phyloP scores from a whole-genome alignment of 345 rosid species.

The Eutrema heterophyllum region DNA sequence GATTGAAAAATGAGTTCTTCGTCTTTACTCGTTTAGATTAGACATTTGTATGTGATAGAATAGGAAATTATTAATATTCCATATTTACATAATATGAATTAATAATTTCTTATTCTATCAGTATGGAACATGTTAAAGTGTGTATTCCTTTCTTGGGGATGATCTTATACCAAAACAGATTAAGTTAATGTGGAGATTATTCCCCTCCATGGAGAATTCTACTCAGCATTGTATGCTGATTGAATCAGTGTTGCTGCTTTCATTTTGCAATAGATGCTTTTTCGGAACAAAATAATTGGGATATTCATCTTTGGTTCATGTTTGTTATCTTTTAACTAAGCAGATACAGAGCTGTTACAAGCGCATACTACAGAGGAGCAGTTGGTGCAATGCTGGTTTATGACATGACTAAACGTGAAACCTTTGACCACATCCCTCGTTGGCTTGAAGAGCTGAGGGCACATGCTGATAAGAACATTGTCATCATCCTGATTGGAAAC shows the following conservation, averaged over 20 bases:
- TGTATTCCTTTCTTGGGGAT: background rate
- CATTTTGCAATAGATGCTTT: too few species aligned
- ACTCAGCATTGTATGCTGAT: too few species aligned
- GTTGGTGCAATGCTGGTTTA: slow-evolving; percentile 90
- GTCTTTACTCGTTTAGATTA: background rate
- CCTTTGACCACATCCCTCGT: slow-evolving; percentile 80
- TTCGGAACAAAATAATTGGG: too few species aligned
- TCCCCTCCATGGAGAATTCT: background rate
- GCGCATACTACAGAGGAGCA: slow-evolving; percentile 84
- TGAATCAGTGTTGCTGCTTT: too few species aligned
- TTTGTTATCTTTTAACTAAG: background rate
- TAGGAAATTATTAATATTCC: too few species aligned
- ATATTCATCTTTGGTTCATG: background rate
- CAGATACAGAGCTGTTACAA: slow-evolving; percentile 85
- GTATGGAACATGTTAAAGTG: background rate
- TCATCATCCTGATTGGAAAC: slow-evolving; percentile 70
- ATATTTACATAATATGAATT: too few species aligned
- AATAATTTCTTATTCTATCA: too few species aligned
- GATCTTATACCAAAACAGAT: background rate
- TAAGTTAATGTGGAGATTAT: too few species aligned
- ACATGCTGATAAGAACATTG: slow-evolving; percentile 83
- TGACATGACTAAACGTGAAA: slow-evolving; percentile 63
- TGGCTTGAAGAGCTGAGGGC: slow-evolving; percentile 78
- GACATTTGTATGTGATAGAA: background rate
- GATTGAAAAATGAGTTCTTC: background rate